Percentiles rank a stretch among this genome's conserved stretches.
phyloP scores from a whole-genome alignment of 352 stramenopile species.

The Pythium aphanidermatum region DNA sequence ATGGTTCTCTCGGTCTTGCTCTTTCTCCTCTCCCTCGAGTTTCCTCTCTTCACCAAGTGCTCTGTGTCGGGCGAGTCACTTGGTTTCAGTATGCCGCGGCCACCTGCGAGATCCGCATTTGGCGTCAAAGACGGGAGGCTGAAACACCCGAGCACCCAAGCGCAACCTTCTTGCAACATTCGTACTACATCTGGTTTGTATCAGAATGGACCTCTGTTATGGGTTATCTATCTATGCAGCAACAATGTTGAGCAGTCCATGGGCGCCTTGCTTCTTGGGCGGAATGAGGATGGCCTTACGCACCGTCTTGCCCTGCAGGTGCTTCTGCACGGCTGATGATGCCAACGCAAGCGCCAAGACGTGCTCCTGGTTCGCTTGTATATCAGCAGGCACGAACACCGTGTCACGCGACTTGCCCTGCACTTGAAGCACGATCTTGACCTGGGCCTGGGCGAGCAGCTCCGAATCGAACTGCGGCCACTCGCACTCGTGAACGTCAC shows the following conservation, averaged over 20 bases:
- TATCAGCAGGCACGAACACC: slow-evolving; percentile 48
- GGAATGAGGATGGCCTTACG: slow-evolving; percentile 72
- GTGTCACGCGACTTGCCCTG: slow-evolving; percentile 71
- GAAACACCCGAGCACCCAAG: background rate
- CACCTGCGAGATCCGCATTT: slow-evolving; percentile 10
- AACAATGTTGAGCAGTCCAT: slow-evolving; percentile 80
- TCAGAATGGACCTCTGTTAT: background rate
- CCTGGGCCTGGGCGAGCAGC: slow-evolving; percentile 57
- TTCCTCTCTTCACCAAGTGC: slow-evolving; percentile 1
- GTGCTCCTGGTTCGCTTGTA: slow-evolving; percentile 45
- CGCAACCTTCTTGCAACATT: slow-evolving; percentile 9
- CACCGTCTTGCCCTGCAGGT: slow-evolving; percentile 56
- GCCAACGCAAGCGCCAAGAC: slow-evolving; percentile 56
- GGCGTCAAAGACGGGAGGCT: slow-evolving; percentile 9
- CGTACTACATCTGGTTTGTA: background rate
- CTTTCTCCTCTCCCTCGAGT: background rate
- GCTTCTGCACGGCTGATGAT: slow-evolving; percentile 53
- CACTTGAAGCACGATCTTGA: slow-evolving; percentile 82
- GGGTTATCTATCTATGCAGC: slow-evolving; percentile 18
- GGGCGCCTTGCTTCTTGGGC: slow-evolving; percentile 73
- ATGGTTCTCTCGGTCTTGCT: slow-evolving; percentile 17
- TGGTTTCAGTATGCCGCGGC: slow-evolving; percentile 19
- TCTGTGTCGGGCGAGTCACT: slow-evolving; percentile 6
- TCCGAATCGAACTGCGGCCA: slow-evolving; percentile 57
- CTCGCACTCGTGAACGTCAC: slow-evolving; percentile 41